phyloP scores from a whole-genome alignment of 2,329 filamentous ascomycete species.

The Exophiala alcalophila region DNA sequence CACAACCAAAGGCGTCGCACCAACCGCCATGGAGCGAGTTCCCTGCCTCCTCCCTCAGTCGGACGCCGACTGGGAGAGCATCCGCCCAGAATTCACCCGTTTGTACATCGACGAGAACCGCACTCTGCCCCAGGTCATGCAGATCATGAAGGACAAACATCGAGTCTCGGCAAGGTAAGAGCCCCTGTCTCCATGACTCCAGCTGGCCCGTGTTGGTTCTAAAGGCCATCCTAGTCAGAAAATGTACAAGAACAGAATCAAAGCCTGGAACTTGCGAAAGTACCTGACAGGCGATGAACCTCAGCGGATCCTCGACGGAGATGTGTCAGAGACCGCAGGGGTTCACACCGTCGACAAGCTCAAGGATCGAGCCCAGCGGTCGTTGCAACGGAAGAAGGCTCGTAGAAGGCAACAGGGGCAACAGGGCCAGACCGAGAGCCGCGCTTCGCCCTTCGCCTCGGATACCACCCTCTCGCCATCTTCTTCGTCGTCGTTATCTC shows the following conservation, averaged over 20 bases:
- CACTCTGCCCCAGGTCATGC: slow-evolving; percentile 68
- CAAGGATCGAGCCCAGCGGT: slow-evolving; percentile 11
- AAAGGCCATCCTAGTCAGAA: slow-evolving; percentile 11
- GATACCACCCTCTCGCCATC: slow-evolving; percentile 2
- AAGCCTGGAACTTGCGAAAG: slow-evolving; percentile 20
- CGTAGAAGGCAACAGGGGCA: slow-evolving; percentile 4
- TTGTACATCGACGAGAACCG: slow-evolving; percentile 70
- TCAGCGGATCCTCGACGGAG: slow-evolving; percentile 18
- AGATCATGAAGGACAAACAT: slow-evolving; percentile 62
- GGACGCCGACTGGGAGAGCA: slow-evolving; percentile 58
- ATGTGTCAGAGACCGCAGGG: not conserved
- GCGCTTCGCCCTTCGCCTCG: slow-evolving; percentile 1
- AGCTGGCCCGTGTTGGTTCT: not conserved
- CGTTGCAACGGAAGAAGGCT: slow-evolving; percentile 15
- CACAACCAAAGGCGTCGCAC: slow-evolving; percentile 1
- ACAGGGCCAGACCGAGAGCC: no score
- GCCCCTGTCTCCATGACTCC: no score
- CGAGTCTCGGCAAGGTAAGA: slow-evolving; percentile 63
- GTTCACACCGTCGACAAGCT: not conserved
- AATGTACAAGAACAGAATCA: slow-evolving; percentile 25
- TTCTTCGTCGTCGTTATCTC: slow-evolving; percentile 4
- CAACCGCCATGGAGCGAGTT: not conserved
- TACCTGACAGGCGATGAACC: slow-evolving; percentile 23
- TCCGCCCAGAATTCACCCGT: slow-evolving; percentile 62
- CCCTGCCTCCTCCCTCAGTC: slow-evolving; percentile 13